Percentiles rank a stretch among this genome's conserved stretches.
phyloP scores from a whole-genome alignment of 495 filamentous ascomycete species.

The Talaromyces adpressus region DNA sequence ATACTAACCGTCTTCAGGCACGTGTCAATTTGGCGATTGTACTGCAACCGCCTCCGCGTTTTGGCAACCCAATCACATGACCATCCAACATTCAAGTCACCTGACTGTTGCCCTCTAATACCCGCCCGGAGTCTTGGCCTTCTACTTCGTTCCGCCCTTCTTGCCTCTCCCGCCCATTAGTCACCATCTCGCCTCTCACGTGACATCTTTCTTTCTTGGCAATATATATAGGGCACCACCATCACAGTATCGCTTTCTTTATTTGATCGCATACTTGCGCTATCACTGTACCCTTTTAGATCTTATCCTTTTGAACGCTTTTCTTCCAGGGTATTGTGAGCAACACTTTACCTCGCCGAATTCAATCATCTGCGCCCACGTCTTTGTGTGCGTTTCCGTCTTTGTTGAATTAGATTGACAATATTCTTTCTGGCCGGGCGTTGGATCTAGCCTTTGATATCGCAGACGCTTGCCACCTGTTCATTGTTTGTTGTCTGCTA shows the following conservation, averaged over 20 bases:
- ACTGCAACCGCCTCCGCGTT: background rate
- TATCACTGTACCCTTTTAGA: background rate
- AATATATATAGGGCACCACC: constrained; percentile 33
- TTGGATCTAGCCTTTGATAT: background rate
- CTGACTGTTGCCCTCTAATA: constrained; percentile 3
- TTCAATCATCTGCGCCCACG: background rate
- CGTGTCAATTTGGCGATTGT: constrained; percentile 10
- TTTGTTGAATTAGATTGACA: background rate
- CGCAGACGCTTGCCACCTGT: background rate
- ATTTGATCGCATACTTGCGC: constrained; percentile 15
- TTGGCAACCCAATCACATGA: background rate
- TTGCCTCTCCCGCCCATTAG: constrained; percentile 14
- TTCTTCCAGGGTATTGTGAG: background rate
- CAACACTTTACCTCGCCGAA: background rate
- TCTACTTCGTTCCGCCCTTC: constrained; percentile 10
- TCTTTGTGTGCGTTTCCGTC: background rate
- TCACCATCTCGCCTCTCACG: constrained; percentile 29
- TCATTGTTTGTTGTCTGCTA: background rate
- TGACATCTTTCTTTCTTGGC: constrained; percentile 35
- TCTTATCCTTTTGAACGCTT: background rate
- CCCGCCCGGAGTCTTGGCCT: background rate
- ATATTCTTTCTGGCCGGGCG: background rate
- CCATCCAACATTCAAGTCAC: constrained; percentile 10
- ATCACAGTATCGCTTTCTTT: constrained; percentile 39
- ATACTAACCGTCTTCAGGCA: constrained; percentile 10